Base-by-base conservation (phyloP, 257 asterid genomes). In the Nicotiana paniculata region DNA sequence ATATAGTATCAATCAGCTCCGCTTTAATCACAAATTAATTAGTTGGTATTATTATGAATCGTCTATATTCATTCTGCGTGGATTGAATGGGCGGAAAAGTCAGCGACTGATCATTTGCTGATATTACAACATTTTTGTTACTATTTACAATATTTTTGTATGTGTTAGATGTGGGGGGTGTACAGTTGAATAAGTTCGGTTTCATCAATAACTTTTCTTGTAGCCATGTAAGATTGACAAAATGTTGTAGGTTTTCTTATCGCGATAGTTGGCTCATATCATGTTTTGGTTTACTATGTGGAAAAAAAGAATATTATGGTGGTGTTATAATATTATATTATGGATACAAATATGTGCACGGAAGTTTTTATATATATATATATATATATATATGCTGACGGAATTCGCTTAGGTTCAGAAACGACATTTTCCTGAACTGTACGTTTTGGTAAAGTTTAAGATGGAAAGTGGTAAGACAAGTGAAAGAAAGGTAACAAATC, bases 171-270 rank as follows among this genome's bases (percentile, higher is more conserved):
- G 37, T 58, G 51, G 81, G 77, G 76, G 76, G 78, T 37, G 88
- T 63, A 85, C 81, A 70, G 81, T 65, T 85, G 65, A 82, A 82
- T 85, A 69, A 82, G 70, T 70, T 51, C 53, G 28, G 76, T 3
- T 69, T 43, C 28, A 70, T 70, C 32, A 39, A 21, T 62, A n/a
- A 21, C 58, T 43, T 70, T 21, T 70, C 35, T 70, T 70, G 58
- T 70, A 6, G 58, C 30, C n/a, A 21, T 39, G 33, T 43, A 70
- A 70, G 57, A 70, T 9, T 43, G 77, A 63, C 33, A 11, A 26
- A 10, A 63, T 48, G 33, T 21, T 43, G 16, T 62, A 62, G 58
- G 21, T 43, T n/a, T 43, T 11, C 3, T 43, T 37, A 68, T 51
- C 15, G 18, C 26, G 33, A 67, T 17, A 39, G 12, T 16, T 33